Conservation (phyloP, 345 rosid genomes). For the Ceriops decandra region DNA sequence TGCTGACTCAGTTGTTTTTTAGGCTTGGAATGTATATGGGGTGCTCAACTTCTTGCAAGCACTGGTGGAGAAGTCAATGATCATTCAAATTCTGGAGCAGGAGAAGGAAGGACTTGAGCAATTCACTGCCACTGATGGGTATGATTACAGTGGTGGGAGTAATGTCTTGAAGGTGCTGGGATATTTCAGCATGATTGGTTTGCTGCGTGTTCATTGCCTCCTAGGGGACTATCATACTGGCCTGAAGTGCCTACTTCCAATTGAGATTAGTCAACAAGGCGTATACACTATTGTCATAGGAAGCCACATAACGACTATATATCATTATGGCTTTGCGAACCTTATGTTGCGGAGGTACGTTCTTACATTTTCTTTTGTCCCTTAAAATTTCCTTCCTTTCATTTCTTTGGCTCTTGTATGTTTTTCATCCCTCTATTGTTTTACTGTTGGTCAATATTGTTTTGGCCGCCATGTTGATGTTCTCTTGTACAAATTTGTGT, state of each 20-base stretch:
- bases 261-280: constrained; percentile 94
- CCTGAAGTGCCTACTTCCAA: constrained; percentile 83
- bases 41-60: constrained; percentile 99
- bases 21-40: constrained; percentile 99
- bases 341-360: constrained; percentile 89
- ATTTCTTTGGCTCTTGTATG: background rate
- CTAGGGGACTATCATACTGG: constrained; percentile 94
- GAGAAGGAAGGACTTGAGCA: constrained; percentile 92
- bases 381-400: background rate
- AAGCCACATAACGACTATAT: constrained; percentile 84
- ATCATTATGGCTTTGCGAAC: constrained; percentile 97
- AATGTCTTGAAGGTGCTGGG: constrained; percentile 95
- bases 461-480: background rate
- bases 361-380: background rate
- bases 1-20: background rate
- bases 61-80: constrained; percentile 82
- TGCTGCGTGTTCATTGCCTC: constrained; percentile 91
- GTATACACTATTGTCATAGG: constrained; percentile 89
- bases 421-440: background rate
- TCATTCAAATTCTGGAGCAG: constrained; percentile 80
- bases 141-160: constrained; percentile 93
- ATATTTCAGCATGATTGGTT: constrained; percentile 95
- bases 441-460: background rate
- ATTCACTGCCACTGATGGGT: constrained; percentile 94
- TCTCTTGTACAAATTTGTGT: too few species aligned